phyloP scores from a whole-genome alignment of 768 basidiomycete species.

The Tricholoma hemisulphureum region DNA sequence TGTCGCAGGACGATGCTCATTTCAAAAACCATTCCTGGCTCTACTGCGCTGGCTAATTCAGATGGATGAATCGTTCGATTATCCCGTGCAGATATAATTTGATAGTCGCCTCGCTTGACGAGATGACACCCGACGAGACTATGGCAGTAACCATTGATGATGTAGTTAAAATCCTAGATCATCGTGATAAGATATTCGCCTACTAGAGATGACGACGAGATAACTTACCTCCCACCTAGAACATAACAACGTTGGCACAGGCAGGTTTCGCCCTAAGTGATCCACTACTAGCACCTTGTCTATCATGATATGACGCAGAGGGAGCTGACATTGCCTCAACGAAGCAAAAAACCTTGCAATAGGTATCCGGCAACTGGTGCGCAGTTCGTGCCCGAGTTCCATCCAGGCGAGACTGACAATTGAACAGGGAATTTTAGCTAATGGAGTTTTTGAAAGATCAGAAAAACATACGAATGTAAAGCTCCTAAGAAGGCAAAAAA shows the following conservation, averaged over 20 bases:
- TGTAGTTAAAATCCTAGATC: too few species aligned
- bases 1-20: too few species aligned
- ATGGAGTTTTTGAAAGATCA: too few species aligned
- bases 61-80: too few species aligned
- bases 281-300: not conserved
- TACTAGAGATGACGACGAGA: too few species aligned
- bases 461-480: not conserved
- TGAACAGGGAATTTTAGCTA: too few species aligned
- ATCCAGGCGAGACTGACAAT: not conserved
- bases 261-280: not conserved
- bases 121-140: not conserved
- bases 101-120: too few species aligned
- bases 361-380: not conserved
- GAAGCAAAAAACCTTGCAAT: not conserved
- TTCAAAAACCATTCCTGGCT: too few species aligned
- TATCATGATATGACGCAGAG: not conserved
- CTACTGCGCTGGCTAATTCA: too few species aligned
- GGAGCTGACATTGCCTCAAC: not conserved
- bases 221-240: not conserved
- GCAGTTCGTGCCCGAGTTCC: not conserved
- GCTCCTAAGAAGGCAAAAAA: not conserved
- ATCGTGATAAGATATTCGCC: not conserved
- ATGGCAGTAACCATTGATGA: not conserved
- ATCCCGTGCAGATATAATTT: too few species aligned
- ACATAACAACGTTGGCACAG: not conserved